phyloP scores from a whole-genome alignment of 208 protist species.

The Leishmania tarentolae region DNA sequence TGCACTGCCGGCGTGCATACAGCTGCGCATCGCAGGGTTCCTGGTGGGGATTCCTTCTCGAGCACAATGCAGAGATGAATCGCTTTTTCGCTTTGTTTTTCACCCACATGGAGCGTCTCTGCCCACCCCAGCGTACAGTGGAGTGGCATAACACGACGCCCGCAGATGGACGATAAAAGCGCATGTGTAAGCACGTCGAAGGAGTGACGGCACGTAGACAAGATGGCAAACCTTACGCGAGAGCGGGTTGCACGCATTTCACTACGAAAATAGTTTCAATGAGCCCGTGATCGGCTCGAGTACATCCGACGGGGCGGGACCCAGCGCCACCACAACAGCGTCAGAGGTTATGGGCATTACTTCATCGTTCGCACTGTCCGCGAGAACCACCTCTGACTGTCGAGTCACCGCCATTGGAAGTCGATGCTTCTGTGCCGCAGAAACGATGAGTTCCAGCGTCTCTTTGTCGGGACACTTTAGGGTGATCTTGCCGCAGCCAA shows the following conservation, averaged over 20 bases:
- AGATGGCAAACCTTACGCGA: not conserved
- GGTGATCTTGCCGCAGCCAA: constrained; percentile 74
- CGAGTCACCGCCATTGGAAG: constrained; percentile 33
- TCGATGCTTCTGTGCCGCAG: constrained; percentile 21
- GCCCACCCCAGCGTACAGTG: not conserved
- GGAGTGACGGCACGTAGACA: not conserved
- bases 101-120: not conserved
- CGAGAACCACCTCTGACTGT: not conserved
- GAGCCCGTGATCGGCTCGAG: constrained; percentile 65
- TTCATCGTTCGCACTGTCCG: not conserved
- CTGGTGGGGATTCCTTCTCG: not conserved
- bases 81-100: not conserved
- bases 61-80: not conserved
- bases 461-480: constrained; percentile 46
- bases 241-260: constrained; percentile 2
- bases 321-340: constrained; percentile 57
- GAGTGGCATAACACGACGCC: not conserved
- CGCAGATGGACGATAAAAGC: not conserved
- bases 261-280: constrained; percentile 73
- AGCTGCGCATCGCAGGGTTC: not conserved
- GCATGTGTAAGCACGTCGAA: not conserved
- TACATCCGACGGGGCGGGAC: constrained; percentile 49
- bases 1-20: not conserved
- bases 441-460: constrained; percentile 29
- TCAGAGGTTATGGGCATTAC: not conserved